Percentiles rank a stretch among this genome's conserved stretches.
These are phyloP conservation scores for Phytophthora brassicae DNA, from an alignment of 352 stramenopile genomes.

Conservation along the genomic window DNA sequence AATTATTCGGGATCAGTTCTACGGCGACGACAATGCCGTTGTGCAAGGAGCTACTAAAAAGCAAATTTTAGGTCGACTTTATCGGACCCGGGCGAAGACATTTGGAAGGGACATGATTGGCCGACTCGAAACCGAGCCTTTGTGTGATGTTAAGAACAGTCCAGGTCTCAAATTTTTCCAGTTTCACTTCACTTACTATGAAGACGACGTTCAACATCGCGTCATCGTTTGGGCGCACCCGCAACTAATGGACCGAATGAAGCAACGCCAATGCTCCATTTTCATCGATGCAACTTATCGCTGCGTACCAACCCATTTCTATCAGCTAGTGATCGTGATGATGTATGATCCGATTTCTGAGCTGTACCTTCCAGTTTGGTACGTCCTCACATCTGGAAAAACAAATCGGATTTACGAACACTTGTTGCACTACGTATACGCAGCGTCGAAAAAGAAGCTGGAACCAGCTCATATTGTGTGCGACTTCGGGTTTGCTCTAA, in stretches of 20 bases:
- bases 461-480: background rate
- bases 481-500: slow-evolving; percentile 9
- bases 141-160: too few relatives aligned
- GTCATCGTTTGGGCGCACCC: too few relatives aligned
- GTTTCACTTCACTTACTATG: too few relatives aligned
- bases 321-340: slow-evolving; percentile 13
- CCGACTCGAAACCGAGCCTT: background rate
- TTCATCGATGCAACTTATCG: too few relatives aligned
- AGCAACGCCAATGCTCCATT: too few relatives aligned
- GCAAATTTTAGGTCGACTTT: background rate
- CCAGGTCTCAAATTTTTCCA: too few relatives aligned
- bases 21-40: too few relatives aligned
- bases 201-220: too few relatives aligned
- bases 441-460: slow-evolving; percentile 1
- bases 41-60: too few relatives aligned
- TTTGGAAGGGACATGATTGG: slow-evolving; percentile 4
- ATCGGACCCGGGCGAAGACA: background rate
- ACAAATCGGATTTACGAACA: slow-evolving; percentile 9
- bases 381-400: background rate
- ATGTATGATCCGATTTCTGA: too few relatives aligned
- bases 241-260: too few relatives aligned
- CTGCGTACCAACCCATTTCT: slow-evolving; percentile 4
- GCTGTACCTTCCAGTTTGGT: slow-evolving; percentile 5
- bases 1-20: too few relatives aligned
- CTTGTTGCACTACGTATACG: background rate